Conservation (phyloP, 2,329 filamentous ascomycete species). For the Aspergillus sp. region DNA sequence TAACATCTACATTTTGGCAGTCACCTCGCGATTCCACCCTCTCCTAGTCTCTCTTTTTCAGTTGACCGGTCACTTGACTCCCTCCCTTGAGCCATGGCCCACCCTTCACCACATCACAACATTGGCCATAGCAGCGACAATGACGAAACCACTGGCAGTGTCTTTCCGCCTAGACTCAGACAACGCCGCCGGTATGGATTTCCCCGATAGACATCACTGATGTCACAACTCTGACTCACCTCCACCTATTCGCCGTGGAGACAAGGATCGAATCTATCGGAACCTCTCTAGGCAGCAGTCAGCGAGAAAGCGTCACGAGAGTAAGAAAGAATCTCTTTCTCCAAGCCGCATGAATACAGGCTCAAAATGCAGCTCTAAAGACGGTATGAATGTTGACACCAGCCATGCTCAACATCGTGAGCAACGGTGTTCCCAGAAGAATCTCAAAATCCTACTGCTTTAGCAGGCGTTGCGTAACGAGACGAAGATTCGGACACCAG, state of each 20-base stretch:
- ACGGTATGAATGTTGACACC: background rate
- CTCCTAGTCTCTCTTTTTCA: too few relatives aligned
- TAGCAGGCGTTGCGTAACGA: too few relatives aligned
- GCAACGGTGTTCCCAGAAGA: background rate
- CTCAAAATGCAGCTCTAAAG: background rate
- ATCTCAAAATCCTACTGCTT: too few relatives aligned
- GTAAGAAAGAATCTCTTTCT: background rate
- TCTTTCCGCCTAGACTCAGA: conserved; percentile 7
- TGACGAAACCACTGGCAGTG: too few relatives aligned
- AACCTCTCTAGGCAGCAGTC: conserved; percentile 1
- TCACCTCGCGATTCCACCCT: too few relatives aligned
- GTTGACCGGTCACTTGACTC: too few relatives aligned
- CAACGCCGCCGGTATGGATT: conserved; percentile 3
- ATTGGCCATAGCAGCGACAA: too few relatives aligned
- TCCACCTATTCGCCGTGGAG: background rate
- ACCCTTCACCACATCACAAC: too few relatives aligned
- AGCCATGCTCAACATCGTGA: background rate
- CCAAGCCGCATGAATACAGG: background rate
- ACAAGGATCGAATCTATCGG: background rate
- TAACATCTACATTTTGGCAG: too few relatives aligned
- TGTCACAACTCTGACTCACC: conserved; percentile 8
- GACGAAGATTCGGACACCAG: too few relatives aligned
- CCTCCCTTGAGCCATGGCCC: too few relatives aligned
- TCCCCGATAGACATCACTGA: conserved; percentile 2
- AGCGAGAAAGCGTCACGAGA: background rate